Conservation (phyloP, 805 yeast species). For the Saccharomycopsis sp. region DNA sequence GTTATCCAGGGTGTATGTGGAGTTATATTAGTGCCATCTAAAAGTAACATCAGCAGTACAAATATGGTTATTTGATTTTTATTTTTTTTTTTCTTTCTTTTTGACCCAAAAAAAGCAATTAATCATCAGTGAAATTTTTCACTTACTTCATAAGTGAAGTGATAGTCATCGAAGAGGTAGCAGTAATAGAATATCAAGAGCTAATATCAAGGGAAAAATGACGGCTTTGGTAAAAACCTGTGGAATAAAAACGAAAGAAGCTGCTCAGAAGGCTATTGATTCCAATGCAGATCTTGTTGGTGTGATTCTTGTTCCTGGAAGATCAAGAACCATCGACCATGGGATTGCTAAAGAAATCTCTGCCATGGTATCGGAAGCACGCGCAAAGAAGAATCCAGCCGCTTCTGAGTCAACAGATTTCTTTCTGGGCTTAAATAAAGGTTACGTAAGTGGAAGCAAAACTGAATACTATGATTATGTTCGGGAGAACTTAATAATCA, state of each 20-base stretch:
- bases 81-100: not conserved
- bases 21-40: no score
- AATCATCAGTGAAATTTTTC: not conserved
- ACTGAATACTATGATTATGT: constrained; percentile 32
- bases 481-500: constrained; percentile 24
- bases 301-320: constrained; percentile 76
- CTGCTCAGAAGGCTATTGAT: constrained; percentile 64
- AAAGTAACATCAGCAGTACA: no score
- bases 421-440: constrained; percentile 18
- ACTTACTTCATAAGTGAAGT: not conserved
- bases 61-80: not conserved
- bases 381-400: constrained; percentile 24
- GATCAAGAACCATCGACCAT: constrained; percentile 60
- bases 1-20: no score
- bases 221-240: constrained; percentile 67
- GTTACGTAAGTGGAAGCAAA: constrained; percentile 23
- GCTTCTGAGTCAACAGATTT: constrained; percentile 13
- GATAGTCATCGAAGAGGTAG: not conserved
- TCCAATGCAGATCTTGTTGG: constrained; percentile 77
- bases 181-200: not conserved
- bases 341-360: constrained; percentile 43
- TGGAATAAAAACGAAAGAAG: constrained; percentile 63
- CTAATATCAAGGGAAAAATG: not conserved
- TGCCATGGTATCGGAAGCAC: constrained; percentile 25
- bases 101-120: not conserved